These are phyloP conservation scores for Fraxinus quadrangulata DNA, from an alignment of 257 asterid genomes.

Conservation along the genomic window DNA sequence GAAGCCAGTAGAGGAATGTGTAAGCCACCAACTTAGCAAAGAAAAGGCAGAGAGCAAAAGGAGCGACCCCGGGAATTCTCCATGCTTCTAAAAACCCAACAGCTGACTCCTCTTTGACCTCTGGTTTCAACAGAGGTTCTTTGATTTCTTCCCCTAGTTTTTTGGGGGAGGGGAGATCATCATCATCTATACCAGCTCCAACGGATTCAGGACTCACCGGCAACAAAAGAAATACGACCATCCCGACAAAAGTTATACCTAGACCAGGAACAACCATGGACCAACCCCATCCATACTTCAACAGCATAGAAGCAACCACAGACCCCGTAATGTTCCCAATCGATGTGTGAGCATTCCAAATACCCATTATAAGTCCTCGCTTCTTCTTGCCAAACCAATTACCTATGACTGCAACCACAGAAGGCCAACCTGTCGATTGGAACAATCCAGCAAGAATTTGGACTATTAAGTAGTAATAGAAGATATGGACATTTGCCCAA, in stretches of 20 bases:
- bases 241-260: constrained; percentile 57
- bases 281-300: constrained; percentile 99
- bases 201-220: constrained; percentile 45
- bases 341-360: constrained; percentile 98
- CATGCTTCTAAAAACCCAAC: constrained; percentile 59
- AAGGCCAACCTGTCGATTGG: constrained; percentile 99
- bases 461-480: constrained; percentile 67
- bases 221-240: constrained; percentile 49
- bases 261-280: constrained; percentile 82
- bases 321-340: constrained; percentile 89
- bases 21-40: constrained; percentile 55
- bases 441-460: constrained; percentile 98
- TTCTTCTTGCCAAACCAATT: constrained; percentile 96
- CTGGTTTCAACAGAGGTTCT: constrained; percentile 35
- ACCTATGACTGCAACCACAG: constrained; percentile 98
- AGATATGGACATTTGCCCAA: constrained; percentile 72
- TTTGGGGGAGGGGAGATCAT: constrained; percentile 24
- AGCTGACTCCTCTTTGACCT: constrained; percentile 32
- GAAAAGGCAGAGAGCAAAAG: constrained; percentile 52
- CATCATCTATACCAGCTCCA: constrained; percentile 32
- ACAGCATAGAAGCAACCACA: constrained; percentile 71
- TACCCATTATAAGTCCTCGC: constrained; percentile 98
- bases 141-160: constrained; percentile 38
- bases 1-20: constrained; percentile 55
- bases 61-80: constrained; percentile 57